Evolutionary conservation across 176 grass and related monocot species (phyloP).

Genomic region (Tillandsia fasciculata): DNA sequence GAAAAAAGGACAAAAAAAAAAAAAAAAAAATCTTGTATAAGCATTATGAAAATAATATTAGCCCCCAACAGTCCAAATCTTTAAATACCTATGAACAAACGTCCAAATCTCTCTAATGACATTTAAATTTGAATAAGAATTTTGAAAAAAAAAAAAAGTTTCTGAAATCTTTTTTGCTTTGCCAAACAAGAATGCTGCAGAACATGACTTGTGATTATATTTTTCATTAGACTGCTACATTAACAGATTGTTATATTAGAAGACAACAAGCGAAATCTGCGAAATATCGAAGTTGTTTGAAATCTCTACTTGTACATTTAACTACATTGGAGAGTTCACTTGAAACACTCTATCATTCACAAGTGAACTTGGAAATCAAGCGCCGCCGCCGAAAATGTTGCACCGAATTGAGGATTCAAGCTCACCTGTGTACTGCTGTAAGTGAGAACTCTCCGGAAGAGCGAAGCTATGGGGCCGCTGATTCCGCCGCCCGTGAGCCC

Average conservation of each 20-base stretch:
- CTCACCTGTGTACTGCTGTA: conserved; percentile 53
- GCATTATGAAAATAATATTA: neutral
- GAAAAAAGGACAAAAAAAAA: neutral
- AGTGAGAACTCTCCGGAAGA: conserved; percentile 48
- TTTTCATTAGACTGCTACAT: no score
- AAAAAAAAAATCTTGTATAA: conserved; percentile 7
- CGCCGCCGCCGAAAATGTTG: neutral
- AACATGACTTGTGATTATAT: no score
- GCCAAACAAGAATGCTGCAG: no score
- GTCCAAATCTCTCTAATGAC: no score
- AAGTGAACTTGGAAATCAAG: no score
- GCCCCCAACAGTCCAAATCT: neutral
- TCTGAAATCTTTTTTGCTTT: no score
- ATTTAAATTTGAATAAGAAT: no score
- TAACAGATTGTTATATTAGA: no score
- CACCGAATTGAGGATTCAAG: neutral
- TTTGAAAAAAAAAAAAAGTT: no score
- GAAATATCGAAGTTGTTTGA: no score
- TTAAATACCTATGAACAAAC: neutral
- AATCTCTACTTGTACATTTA: neutral
- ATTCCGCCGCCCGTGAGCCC: conserved; percentile 20
- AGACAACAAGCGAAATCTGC: no score
- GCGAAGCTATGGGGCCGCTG: conserved; percentile 43
- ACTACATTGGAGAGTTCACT: neutral
- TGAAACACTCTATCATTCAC: neutral